Evolutionary conservation across 805 yeast genomes (phyloP).

Genomic region (Lachancea lanzarotensis): DNA sequence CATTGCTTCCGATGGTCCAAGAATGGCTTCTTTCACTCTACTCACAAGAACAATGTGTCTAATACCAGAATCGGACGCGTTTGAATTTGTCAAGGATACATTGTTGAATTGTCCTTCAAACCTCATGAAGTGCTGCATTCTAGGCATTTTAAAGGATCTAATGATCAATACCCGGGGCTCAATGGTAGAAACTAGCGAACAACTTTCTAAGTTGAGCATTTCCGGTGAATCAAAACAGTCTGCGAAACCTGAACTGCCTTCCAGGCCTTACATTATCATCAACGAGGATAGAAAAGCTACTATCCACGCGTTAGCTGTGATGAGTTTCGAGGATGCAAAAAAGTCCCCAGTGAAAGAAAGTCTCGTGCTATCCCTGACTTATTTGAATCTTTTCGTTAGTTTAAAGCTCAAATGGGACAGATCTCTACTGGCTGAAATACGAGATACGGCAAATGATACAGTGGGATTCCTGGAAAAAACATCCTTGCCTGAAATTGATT

Average conservation of each 20-base stretch:
- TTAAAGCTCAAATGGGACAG: constrained; percentile 32
- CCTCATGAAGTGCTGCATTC: constrained; percentile 50
- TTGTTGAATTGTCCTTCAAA: constrained; percentile 60
- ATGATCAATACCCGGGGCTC: constrained; percentile 32
- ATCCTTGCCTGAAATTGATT: constrained; percentile 21
- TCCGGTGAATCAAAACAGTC: neutral
- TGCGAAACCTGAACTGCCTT: constrained; percentile 27
- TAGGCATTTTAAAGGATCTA: constrained; percentile 66
- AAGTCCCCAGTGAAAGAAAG: constrained; percentile 17
- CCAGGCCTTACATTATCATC: constrained; percentile 40
- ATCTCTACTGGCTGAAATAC: constrained; percentile 26
- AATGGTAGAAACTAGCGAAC: neutral
- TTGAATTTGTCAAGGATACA: constrained; percentile 56
- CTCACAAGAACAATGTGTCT: constrained; percentile 56
- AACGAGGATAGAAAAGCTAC: constrained; percentile 38
- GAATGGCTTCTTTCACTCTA: constrained; percentile 49
- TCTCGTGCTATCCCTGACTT: constrained; percentile 45
- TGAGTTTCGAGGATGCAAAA: constrained; percentile 31
- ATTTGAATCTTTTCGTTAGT: constrained; percentile 46
- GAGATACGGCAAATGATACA: constrained; percentile 25
- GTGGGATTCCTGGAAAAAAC: constrained; percentile 18
- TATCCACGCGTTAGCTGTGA: constrained; percentile 39
- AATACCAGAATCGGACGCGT: constrained; percentile 50
- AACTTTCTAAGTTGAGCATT: constrained; percentile 3
- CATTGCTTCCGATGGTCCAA: constrained; percentile 33